Conservation (phyloP, 2,329 filamentous ascomycete genomes). For the Malbranchea cinnamomea region DNA sequence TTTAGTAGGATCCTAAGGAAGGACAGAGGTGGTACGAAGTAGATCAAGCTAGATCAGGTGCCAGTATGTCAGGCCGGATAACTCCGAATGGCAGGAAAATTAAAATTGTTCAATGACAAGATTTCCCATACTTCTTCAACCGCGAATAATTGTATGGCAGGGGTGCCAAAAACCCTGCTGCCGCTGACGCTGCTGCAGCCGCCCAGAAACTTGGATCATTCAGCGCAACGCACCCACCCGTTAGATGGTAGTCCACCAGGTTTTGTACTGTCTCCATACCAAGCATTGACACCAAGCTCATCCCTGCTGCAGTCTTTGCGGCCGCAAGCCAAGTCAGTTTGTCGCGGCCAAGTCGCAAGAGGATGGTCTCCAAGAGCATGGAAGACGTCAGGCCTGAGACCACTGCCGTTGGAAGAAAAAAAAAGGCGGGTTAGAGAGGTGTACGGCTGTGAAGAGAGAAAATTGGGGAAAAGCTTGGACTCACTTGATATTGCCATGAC, state of each 20-base stretch:
- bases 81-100: too few species aligned
- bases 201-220: constrained; percentile 37
- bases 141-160: constrained; percentile 12
- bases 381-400: constrained; percentile 37
- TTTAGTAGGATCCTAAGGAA: too few species aligned
- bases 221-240: constrained; percentile 35
- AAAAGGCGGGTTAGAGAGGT: constrained; percentile 4
- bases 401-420: constrained; percentile 25
- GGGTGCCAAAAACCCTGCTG: constrained; percentile 10
- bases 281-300: constrained; percentile 45
- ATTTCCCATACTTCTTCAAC: constrained; percentile 11
- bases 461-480: constrained; percentile 5
- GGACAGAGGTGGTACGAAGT: too few species aligned
- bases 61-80: too few species aligned
- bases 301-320: constrained; percentile 38
- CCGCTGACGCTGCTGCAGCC: constrained; percentile 25
- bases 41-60: too few species aligned
- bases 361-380: constrained; percentile 36
- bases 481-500: constrained; percentile 41
- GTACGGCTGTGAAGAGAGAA: neutral
- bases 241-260: constrained; percentile 40
- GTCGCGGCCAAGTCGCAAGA: constrained; percentile 36
- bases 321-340: constrained; percentile 33
- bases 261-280: constrained; percentile 45
- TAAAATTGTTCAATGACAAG: constrained; percentile 9